Percentiles rank a stretch among this genome's conserved stretches.
Evolutionary conservation across 176 grass and related monocot species (phyloP).

Genomic region (Olyra latifolia): DNA sequence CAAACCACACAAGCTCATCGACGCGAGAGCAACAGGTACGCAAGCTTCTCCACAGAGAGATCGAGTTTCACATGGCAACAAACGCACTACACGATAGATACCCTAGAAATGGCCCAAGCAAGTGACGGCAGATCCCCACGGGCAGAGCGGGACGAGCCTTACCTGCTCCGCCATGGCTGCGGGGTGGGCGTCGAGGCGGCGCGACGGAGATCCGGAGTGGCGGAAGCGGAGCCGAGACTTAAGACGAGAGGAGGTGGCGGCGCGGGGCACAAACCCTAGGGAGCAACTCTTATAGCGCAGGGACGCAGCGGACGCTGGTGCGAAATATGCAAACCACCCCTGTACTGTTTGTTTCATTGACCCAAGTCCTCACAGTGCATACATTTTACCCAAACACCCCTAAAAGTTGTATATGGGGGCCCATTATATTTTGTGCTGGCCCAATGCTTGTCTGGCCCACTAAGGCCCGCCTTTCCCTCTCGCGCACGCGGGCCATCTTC

Average conservation of each 20-base stretch:
- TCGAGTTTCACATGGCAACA: not conserved
- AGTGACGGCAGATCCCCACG: not conserved
- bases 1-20: not conserved
- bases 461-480: not conserved
- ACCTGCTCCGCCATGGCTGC: conserved; percentile 89
- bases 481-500: not conserved
- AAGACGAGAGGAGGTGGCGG: conserved; percentile 11
- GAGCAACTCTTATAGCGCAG: conserved; percentile 28
- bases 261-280: conserved; percentile 41
- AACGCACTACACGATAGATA: not conserved
- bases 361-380: not conserved
- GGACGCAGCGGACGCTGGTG: not conserved
- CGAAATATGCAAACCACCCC: conserved; percentile 15
- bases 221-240: not conserved
- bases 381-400: not conserved
- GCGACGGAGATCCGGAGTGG: not conserved
- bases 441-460: not conserved
- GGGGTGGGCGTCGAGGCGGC: conserved; percentile 16
- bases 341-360: not conserved
- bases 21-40: not conserved
- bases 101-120: not conserved
- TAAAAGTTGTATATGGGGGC: not conserved
- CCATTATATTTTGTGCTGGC: not conserved
- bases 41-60: not conserved
- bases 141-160: not conserved